Conservation (phyloP, 2,329 filamentous ascomycete genomes). For the Microsporum ferrugineum region DNA sequence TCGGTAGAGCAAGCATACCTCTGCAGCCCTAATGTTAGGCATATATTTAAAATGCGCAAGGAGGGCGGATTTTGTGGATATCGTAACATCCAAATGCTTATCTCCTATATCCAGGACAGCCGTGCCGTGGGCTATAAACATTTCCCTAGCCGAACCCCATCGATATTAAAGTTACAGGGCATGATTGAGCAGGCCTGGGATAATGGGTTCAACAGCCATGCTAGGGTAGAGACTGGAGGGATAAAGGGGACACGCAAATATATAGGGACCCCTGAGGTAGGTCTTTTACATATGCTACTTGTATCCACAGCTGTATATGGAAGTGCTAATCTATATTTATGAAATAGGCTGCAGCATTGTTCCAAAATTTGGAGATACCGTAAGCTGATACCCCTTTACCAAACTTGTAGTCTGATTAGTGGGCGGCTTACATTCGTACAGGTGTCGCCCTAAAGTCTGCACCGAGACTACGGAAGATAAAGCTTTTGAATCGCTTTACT, state of each 20-base stretch:
- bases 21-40: slow-evolving; percentile 62
- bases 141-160: slow-evolving; percentile 55
- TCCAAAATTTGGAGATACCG: slow-evolving; percentile 56
- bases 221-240: slow-evolving; percentile 71
- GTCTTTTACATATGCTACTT: slow-evolving; percentile 6
- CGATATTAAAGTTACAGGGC: slow-evolving; percentile 72
- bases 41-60: slow-evolving; percentile 68
- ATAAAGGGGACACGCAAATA: slow-evolving; percentile 85
- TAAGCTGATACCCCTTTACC: slow-evolving; percentile 28
- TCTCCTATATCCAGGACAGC: slow-evolving; percentile 61
- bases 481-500: slow-evolving; percentile 46
- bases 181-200: slow-evolving; percentile 84
- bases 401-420: background rate
- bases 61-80: slow-evolving; percentile 94
- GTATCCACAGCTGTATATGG: background rate
- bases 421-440: slow-evolving; percentile 13
- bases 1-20: slow-evolving; percentile 62
- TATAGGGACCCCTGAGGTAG: slow-evolving; percentile 82
- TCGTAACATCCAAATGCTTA: slow-evolving; percentile 84
- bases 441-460: slow-evolving; percentile 53
- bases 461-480: slow-evolving; percentile 35
- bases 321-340: background rate
- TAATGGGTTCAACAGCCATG: slow-evolving; percentile 62
- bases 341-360: slow-evolving; percentile 62
- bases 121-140: slow-evolving; percentile 45